phyloP scores from a whole-genome alignment of 192 early-diverging fungal genomes.

The Umbelopsis ramanniana region DNA sequence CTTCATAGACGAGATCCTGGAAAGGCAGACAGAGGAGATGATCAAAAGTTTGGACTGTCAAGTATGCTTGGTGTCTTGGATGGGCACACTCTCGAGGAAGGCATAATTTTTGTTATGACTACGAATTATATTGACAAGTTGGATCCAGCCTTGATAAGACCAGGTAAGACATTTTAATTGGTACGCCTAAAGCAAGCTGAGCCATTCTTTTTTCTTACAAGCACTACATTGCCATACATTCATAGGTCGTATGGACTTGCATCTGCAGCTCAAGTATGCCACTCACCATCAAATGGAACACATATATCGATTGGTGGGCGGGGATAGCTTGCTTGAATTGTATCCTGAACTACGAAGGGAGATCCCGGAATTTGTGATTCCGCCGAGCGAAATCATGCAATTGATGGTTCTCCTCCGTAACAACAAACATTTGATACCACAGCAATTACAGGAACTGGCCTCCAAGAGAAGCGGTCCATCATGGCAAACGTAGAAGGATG shows the following conservation, averaged over 20 bases:
- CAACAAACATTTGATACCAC: slow-evolving; percentile 27
- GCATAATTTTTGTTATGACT: slow-evolving; percentile 70
- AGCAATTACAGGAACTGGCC: slow-evolving; percentile 32
- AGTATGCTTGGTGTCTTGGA: slow-evolving; percentile 61
- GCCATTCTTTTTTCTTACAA: too few species aligned
- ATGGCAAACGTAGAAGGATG: neutral
- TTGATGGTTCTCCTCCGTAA: slow-evolving; percentile 60
- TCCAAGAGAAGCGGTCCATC: neutral
- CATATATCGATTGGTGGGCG: slow-evolving; percentile 54
- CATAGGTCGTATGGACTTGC: slow-evolving; percentile 62
- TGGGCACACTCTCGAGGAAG: slow-evolving; percentile 59
- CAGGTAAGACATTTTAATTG: slow-evolving; percentile 37
- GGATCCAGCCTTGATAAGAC: slow-evolving; percentile 66
- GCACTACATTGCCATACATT: neutral
- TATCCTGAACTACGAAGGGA: slow-evolving; percentile 33
- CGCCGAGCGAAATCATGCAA: slow-evolving; percentile 68
- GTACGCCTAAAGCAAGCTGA: too few species aligned
- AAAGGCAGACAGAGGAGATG: neutral
- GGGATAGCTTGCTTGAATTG: slow-evolving; percentile 33
- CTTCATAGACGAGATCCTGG: slow-evolving; percentile 11
- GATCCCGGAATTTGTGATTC: slow-evolving; percentile 58
- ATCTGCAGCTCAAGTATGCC: slow-evolving; percentile 60
- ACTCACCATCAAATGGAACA: slow-evolving; percentile 63
- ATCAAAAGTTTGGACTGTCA: slow-evolving; percentile 44
- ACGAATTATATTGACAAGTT: slow-evolving; percentile 64